Percentiles rank a stretch among this genome's conserved stretches.
Conservation (phyloP, 2,329 filamentous ascomycete genomes). For the Emergomyces orientalis region DNA sequence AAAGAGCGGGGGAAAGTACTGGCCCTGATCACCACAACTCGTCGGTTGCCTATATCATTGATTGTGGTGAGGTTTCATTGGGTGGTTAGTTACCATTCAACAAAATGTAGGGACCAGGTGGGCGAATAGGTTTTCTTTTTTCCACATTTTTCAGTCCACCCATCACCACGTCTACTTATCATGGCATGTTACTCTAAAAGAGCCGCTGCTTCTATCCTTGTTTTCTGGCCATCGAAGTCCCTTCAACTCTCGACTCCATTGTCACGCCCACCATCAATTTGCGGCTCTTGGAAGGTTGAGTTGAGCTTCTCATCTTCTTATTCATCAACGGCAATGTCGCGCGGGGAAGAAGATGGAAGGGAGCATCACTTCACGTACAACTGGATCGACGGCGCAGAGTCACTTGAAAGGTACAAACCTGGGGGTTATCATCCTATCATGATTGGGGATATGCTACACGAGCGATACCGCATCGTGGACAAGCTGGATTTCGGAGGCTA, state of each 20-base stretch:
- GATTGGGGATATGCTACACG: conserved; percentile 25
- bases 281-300: not conserved
- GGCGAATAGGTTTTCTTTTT: not conserved
- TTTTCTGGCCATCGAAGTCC: conserved; percentile 3
- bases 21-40: not conserved
- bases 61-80: not conserved
- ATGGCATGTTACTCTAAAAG: conserved; percentile 8
- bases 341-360: conserved; percentile 1
- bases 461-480: conserved; percentile 28
- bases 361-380: conserved; percentile 19
- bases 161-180: not conserved
- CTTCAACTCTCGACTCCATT: conserved; percentile 2
- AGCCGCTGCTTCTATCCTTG: not conserved
- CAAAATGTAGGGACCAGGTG: not conserved
- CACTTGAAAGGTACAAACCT: conserved; percentile 24
- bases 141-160: not conserved
- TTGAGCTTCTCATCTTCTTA: conserved; percentile 4
- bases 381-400: conserved; percentile 25
- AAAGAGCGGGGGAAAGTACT: not conserved
- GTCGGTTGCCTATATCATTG: not conserved
- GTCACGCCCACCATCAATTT: conserved; percentile 2
- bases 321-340: conserved; percentile 2
- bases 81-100: not conserved
- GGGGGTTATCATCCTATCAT: conserved; percentile 30
- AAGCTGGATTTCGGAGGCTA: conserved; percentile 37